These are phyloP conservation scores for Neofusicoccum kwambonambiense DNA, from an alignment of 2,329 filamentous ascomycete species.

Conservation along the genomic window DNA sequence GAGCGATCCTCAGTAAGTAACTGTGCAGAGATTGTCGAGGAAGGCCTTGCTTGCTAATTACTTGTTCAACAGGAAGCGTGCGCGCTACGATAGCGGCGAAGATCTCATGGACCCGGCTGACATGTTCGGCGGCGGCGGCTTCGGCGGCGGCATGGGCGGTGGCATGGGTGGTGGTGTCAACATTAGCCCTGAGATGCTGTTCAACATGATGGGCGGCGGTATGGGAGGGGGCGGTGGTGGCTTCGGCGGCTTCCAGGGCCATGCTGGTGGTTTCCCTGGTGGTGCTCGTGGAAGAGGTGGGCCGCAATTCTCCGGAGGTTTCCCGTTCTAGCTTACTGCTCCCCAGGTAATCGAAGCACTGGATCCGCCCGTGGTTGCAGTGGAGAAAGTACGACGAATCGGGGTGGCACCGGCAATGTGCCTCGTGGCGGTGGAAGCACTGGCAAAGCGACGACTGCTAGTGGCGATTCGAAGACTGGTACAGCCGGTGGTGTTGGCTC, in stretches of 20 bases:
- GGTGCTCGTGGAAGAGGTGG: constrained; percentile 15
- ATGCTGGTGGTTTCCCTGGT: neutral
- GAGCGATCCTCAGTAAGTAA: constrained; percentile 83
- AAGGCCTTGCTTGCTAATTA: neutral
- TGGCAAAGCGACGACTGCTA: neutral
- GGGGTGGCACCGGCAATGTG: neutral
- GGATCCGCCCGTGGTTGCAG: neutral
- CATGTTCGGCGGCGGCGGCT: constrained; percentile 70
- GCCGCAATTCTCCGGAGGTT: constrained; percentile 4
- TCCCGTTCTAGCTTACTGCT: constrained; percentile 15
- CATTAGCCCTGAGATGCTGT: constrained; percentile 34
- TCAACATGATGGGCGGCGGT: constrained; percentile 19
- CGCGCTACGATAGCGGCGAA: constrained; percentile 86
- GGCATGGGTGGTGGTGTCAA: constrained; percentile 52
- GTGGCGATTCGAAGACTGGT: neutral
- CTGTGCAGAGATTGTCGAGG: too few relatives aligned
- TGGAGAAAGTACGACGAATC: neutral
- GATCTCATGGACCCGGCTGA: constrained; percentile 86
- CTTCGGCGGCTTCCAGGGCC: constrained; percentile 3
- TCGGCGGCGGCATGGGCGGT: constrained; percentile 36
- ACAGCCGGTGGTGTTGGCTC: neutral
- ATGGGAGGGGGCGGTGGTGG: neutral
- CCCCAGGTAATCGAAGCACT: neutral
- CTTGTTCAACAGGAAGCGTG: constrained; percentile 62
- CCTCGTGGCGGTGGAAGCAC: constrained; percentile 8